Conservation (phyloP, 306 rosid species). For the Lupinus albus region DNA sequence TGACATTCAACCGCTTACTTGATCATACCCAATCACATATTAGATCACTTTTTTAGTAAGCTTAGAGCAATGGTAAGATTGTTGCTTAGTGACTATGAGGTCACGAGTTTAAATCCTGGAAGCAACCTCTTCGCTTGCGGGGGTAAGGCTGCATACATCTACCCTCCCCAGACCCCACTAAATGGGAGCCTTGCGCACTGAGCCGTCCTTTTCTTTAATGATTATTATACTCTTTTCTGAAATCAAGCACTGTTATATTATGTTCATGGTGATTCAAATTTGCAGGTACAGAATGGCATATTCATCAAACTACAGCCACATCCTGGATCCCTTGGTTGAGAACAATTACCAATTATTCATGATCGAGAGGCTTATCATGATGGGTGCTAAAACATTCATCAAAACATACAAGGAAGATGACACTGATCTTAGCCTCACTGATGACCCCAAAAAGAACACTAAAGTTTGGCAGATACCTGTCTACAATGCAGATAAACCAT, state of each 20-base stretch:
- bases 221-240: not conserved
- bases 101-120: no score
- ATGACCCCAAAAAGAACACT: constrained; percentile 93
- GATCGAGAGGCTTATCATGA: constrained; percentile 82
- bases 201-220: no score
- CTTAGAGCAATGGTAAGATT: no score
- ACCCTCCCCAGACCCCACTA: no score
- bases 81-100: no score
- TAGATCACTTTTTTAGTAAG: no score
- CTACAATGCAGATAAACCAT: constrained; percentile 60
- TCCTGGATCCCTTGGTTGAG: constrained; percentile 66
- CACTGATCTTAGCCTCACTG: constrained; percentile 72
- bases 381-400: constrained; percentile 80
- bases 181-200: no score
- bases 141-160: no score
- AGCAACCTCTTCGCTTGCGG: no score
- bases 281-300: constrained; percentile 82
- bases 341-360: constrained; percentile 89
- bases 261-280: constrained; percentile 36
- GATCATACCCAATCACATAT: not conserved
- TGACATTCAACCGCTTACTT: constrained; percentile 8
- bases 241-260: constrained; percentile 25
- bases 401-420: constrained; percentile 82
- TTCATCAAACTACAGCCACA: constrained; percentile 73
- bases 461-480: constrained; percentile 88